Base-by-base conservation (phyloP, 306 rosid genomes). In the Vachellia collinsii region DNA sequence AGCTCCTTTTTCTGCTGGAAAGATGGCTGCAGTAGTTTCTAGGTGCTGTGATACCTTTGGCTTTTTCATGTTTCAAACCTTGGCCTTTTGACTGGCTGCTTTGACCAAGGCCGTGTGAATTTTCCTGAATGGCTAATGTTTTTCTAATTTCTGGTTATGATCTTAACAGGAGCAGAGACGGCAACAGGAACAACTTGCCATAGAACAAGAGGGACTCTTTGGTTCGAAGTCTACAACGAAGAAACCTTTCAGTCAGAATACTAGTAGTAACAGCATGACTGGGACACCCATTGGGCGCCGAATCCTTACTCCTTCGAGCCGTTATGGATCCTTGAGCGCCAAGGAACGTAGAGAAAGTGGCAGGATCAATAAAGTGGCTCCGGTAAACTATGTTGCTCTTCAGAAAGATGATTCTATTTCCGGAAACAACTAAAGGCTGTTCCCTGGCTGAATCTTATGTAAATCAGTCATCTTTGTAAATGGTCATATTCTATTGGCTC, bases 351-450 rank as follows among this genome's bases (percentile, higher is more conserved):
- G 88, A 79, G 98, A 92, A 76, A 87, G 93, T 78, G 90, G 87
- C 46, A 82, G 94, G 85, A 74, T 61, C 58, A 89, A 81, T 74
- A 84, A 66, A 82, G 37, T 85, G 63, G 88, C 82, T 63, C 94
- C 97, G 42, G 89, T 77, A 34, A 94, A 92, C 88, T 92, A 92
- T 76, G 98, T 92, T 77, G 89, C 98, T 83, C 97, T 94, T 77
- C 84, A 88, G 0, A 94, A 91, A 82, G 94, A 92, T 63, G 93
- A 93, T 77, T 75, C 95, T 54, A 65, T 59, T 56, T 83, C 92
- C 44, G 65, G 82, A 70, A 87, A 83, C 9, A 82, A 46, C 84
- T 87, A 29, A 84, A 83, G 78, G 85, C 61, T 7, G 79, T 73
- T 75, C 42, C 34, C 68, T 47, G 36, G 67, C 76, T 43, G 51